Conservation (phyloP, 23 red algal genomes). For the Gracilariopsis chorda region DNA sequence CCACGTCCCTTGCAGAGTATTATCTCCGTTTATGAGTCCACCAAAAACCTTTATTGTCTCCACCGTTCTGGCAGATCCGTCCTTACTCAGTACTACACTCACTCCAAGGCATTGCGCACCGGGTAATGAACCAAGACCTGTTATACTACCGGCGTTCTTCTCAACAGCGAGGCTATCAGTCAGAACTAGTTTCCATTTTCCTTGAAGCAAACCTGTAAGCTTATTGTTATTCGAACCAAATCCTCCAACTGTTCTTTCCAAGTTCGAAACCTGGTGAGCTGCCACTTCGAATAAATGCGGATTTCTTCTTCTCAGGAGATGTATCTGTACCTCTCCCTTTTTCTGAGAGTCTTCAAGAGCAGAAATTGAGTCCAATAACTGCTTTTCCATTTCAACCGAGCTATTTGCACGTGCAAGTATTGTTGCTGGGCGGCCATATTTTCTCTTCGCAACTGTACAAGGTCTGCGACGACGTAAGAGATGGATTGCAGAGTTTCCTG, state of each 20-base stretch:
- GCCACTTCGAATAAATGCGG: neutral
- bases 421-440: neutral
- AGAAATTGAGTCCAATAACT: neutral
- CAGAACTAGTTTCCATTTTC: slow-evolving; percentile 22
- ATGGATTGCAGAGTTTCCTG: neutral
- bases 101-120: slow-evolving; percentile 41
- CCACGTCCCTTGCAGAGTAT: slow-evolving; percentile 48
- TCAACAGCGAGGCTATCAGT: slow-evolving; percentile 44
- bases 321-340: neutral
- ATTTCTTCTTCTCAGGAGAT: neutral
- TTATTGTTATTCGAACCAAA: neutral
- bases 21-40: slow-evolving; percentile 30
- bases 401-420: neutral
- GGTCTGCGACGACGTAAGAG: neutral
- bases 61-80: slow-evolving; percentile 42
- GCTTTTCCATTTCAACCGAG: neutral
- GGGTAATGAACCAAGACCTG: slow-evolving; percentile 29
- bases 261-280: neutral
- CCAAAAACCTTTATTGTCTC: slow-evolving; percentile 34
- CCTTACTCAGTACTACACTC: slow-evolving; percentile 8
- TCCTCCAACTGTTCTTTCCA: neutral
- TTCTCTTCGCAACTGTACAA: neutral
- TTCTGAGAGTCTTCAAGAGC: neutral
- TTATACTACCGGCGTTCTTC: slow-evolving; percentile 54
- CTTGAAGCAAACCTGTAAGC: slow-evolving; percentile 7